Evolutionary conservation across 176 grass and related monocot species (phyloP).

Genomic region (Themeda triandra): DNA sequence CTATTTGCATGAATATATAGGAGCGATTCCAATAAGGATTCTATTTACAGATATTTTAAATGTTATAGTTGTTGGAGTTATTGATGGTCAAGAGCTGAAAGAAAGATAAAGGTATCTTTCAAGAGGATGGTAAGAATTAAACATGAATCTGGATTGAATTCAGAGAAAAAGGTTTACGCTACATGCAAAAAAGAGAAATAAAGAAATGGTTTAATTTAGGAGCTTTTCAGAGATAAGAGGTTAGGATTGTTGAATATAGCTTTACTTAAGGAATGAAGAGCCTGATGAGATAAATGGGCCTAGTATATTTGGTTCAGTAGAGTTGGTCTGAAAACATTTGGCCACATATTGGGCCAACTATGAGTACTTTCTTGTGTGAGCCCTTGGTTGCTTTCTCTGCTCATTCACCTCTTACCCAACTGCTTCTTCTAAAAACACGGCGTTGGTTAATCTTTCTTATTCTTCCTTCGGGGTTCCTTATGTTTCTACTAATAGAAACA

Average conservation of each 20-base stretch:
- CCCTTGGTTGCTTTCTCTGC: neutral
- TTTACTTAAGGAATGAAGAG: too few species aligned
- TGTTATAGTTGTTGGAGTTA: neutral
- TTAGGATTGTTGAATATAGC: too few species aligned
- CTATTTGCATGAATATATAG: neutral
- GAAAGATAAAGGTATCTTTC: neutral
- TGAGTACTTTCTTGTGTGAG: neutral
- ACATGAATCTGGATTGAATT: neutral
- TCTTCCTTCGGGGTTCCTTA: neutral
- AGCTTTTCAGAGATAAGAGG: neutral
- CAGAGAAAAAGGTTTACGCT: neutral
- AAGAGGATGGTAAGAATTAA: neutral
- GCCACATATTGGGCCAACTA: neutral
- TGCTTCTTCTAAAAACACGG: neutral
- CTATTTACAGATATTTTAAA: neutral
- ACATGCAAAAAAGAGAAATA: neutral
- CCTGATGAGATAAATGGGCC: neutral
- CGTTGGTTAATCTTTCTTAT: neutral
- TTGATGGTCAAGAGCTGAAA: neutral
- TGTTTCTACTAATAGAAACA: neutral
- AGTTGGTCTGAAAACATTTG: conserved; percentile 5
- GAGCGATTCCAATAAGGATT: neutral
- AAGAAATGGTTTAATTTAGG: neutral
- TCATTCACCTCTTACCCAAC: neutral
- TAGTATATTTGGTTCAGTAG: neutral